Base-by-base conservation (phyloP, 495 filamentous ascomycete genomes). In the Antarctomyces pellizariae region DNA sequence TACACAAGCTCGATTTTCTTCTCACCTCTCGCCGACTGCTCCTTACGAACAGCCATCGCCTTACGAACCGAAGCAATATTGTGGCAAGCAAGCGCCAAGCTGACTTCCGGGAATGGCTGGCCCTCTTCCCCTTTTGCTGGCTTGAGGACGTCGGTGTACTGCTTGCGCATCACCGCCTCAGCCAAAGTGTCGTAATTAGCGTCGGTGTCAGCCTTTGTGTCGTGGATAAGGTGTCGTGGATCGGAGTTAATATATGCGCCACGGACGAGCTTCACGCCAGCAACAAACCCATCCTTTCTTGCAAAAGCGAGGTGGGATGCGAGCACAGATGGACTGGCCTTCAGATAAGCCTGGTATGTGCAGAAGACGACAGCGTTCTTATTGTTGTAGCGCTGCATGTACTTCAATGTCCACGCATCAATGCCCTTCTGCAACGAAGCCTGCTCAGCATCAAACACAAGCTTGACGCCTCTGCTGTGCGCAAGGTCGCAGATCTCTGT, bases 401-500 rank as follows among this genome's bases (percentile, higher is more conserved):
- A 77, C 11, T 56, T 52, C 30, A 86, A 51, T 3, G 71, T 73
- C 84, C 84, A 95, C 28, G 62, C 54, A 46, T 93, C 73, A 35
- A 92, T 83, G 5, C 83, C 80, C 5, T 54, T 56, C 46, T 92
- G 80, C 8, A 89, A 56, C 7, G 64, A 62, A 34, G 67, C 62
- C 43, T 92, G 80, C 47, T 95, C 84, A 4, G 84, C 84, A 40
- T 90, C 84, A 28, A 91, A 74, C 3, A 92, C 57, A n/a, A 95
- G 51, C 10, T 61, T 57, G 14, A 90, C 68, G 16, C 72, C 64
- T 26, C 66, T 66, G 14, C 62, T 56, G 7, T 62, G 54, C 0
- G 84, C 84, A 5, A 77, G 56, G 22, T 75, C 55, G 45, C 84
- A 95, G 16, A 90, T 71, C 26, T 63, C 46, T 32, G 64, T 56